Evolutionary conservation across 2,329 filamentous ascomycete species (phyloP), one percentile per base, ranked within the genome.

Genomic region (Myotisia sp.): DNA sequence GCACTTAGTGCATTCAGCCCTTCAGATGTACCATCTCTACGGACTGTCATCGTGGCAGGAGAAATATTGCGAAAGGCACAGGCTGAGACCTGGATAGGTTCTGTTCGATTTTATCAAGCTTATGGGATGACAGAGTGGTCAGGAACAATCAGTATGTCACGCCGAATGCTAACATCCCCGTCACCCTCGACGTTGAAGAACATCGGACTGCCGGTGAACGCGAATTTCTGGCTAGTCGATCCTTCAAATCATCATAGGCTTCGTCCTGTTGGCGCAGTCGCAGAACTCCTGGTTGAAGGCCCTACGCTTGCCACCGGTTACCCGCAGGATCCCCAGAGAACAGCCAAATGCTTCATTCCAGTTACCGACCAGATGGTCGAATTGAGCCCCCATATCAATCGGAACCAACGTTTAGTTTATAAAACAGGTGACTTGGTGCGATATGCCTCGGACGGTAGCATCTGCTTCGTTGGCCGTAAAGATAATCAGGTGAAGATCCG

Each of bases 291-390:
- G 2, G 43, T 64, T 3, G 51, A 57, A 34, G 60, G 59, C 3
- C 54, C 49, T 7, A 43, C 49, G 3, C 37, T 64, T 3, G 57
- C 52, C 1, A 41, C 51, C 5, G 60, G 53, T 13, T 65, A 65
- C 36, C 44, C 63, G 4, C 51, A 56, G 13, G 51, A 59, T 16
- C 47, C 48, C 1, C 44, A 49, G 12, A 54, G 52, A 33, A 64
- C 58, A 34, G 44, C 41, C 16, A 27, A 45, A 32, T 29, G 41
- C 12, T 41, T 61, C 48, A 34, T 51, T 44, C 50, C 74, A 0
- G 73, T 76, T 18, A 59, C 65, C 60, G 37, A 76, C 73, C 50
- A 84, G 81, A 4, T 64, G 65, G 3, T 60, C 41, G 47, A 20
- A 38, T 47, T 36, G n/a, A n/a, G n/a, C 47, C 51, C 5, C 26